Evolutionary conservation across 495 filamentous ascomycete genomes (phyloP).

Genomic region (Xylaria scruposa): DNA sequence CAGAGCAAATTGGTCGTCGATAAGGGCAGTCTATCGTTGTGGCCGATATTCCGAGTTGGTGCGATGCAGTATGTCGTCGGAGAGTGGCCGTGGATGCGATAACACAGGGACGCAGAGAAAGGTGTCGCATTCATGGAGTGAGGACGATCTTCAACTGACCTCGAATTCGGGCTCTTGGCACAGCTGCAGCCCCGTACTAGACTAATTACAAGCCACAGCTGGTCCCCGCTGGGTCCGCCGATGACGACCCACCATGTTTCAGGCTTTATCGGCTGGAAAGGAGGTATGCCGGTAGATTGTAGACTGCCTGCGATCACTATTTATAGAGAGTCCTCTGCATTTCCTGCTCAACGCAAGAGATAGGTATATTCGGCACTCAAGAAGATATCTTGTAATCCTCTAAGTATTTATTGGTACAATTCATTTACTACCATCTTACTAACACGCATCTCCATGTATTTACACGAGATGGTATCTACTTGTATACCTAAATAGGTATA

Average conservation of each 20-base stretch:
- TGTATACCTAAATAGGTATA: too few species aligned
- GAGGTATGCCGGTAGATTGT: constrained; percentile 3
- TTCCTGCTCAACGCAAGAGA: neutral
- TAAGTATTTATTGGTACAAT: neutral
- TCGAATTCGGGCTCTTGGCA: constrained; percentile 25
- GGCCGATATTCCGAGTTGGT: neutral
- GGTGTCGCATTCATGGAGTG: constrained; percentile 35
- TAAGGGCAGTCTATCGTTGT: neutral
- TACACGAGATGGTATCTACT: neutral
- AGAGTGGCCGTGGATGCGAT: neutral
- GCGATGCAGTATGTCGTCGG: constrained; percentile 1
- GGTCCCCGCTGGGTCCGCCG: neutral
- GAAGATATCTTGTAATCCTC: neutral
- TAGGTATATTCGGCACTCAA: neutral
- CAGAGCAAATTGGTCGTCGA: constrained; percentile 4
- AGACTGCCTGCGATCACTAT: neutral
- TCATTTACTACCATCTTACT: neutral
- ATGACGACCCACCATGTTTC: constrained; percentile 18
- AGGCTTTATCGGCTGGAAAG: neutral
- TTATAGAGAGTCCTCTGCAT: neutral
- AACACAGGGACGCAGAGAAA: constrained; percentile 34
- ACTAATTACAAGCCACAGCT: constrained; percentile 14
- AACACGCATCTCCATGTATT: neutral
- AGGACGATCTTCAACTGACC: constrained; percentile 29
- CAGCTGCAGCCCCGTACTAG: neutral